Percentiles rank a stretch among this genome's conserved stretches.
These are phyloP conservation scores for Ceratocystis huliohia DNA, from an alignment of 2,329 filamentous ascomycete genomes.

Conservation along the genomic window DNA sequence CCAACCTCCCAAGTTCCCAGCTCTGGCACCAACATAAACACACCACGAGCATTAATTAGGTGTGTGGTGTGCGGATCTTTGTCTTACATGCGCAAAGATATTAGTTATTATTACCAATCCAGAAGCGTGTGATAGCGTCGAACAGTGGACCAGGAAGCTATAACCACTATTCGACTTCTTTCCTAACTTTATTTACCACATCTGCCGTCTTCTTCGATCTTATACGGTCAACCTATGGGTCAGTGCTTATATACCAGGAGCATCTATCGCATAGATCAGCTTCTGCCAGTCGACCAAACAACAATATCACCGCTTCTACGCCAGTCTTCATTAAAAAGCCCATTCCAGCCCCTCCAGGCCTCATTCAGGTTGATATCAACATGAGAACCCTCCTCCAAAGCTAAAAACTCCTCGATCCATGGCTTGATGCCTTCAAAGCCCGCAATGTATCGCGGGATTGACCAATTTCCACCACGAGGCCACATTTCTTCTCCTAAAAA, in stretches of 20 bases:
- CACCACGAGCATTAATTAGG: not conserved
- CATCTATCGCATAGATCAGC: not conserved
- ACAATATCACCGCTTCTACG: constrained; percentile 44
- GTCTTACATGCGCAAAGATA: not conserved
- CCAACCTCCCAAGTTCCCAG: constrained; percentile 9
- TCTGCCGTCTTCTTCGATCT: not conserved
- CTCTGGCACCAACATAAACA: not conserved
- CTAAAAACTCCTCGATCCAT: constrained; percentile 35
- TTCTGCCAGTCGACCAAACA: constrained; percentile 39
- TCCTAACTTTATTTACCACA: not conserved
- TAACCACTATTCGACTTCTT: not conserved
- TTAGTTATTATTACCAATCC: not conserved
- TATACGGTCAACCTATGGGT: not conserved
- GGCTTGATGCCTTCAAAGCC: constrained; percentile 48
- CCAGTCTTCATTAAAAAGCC: constrained; percentile 50
- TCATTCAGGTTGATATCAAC: constrained; percentile 34
- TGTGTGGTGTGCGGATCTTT: not conserved
- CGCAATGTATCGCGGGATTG: constrained; percentile 44
- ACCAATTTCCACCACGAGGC: constrained; percentile 25
- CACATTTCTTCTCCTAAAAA: constrained; percentile 48
- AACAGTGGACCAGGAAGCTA: not conserved
- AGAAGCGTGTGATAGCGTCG: not conserved
- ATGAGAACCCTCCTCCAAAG: constrained; percentile 28
- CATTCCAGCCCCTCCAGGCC: constrained; percentile 48
- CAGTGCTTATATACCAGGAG: not conserved